phyloP scores from a whole-genome alignment of 2,329 filamentous ascomycete species.

The Hymenoscyphus occultus region DNA sequence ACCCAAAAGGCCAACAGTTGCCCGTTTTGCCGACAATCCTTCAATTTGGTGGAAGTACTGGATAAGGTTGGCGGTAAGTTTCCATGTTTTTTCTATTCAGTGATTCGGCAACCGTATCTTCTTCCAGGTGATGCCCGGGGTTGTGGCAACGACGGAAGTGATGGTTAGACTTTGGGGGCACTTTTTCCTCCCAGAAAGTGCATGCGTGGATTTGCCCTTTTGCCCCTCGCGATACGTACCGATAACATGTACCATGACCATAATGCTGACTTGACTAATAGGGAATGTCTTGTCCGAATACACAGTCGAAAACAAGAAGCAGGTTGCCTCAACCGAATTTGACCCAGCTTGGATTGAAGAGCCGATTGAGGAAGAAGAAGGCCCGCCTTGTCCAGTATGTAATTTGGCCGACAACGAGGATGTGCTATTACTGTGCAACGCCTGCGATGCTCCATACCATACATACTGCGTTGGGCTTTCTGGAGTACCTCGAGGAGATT shows the following conservation, averaged over 20 bases:
- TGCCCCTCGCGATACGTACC: background rate
- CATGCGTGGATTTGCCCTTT: background rate
- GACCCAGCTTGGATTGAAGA: constrained; percentile 76
- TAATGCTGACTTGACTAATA: constrained; percentile 33
- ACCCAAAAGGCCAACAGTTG: constrained; percentile 96
- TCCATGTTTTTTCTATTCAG: constrained; percentile 12
- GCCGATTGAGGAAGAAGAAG: constrained; percentile 68
- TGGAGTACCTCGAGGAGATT: constrained; percentile 69
- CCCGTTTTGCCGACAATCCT: constrained; percentile 89
- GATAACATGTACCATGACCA: background rate
- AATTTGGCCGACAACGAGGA: constrained; percentile 77
- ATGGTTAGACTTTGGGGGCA: background rate
- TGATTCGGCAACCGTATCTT: background rate
- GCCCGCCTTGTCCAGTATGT: constrained; percentile 80
- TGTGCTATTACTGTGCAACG: constrained; percentile 83
- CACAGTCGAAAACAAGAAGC: constrained; percentile 75
- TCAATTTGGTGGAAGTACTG: constrained; percentile 86
- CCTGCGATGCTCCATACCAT: constrained; percentile 86
- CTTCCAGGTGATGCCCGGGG: background rate
- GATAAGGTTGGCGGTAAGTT: constrained; percentile 73
- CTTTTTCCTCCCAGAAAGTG: background rate
- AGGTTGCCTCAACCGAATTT: constrained; percentile 74
- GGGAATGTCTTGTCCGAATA: constrained; percentile 57
- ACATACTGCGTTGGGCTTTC: constrained; percentile 87
- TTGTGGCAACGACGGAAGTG: background rate